Conservation (phyloP, 2,329 filamentous ascomycete genomes). For the Hansfordia pulvinata region DNA sequence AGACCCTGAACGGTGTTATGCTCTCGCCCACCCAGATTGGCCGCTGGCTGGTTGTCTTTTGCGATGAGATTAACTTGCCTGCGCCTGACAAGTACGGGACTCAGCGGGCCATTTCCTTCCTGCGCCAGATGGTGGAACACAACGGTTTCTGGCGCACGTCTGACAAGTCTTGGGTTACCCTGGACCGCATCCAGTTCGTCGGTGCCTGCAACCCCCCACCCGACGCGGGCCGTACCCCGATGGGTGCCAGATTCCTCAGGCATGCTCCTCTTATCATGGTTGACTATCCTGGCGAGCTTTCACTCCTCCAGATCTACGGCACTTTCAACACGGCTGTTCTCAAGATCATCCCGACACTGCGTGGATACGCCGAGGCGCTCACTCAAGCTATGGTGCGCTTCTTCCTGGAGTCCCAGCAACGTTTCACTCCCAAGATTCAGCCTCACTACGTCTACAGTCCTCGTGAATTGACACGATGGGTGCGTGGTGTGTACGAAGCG, state of each 20-base stretch:
- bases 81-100: constrained; percentile 96
- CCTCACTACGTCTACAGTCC: constrained; percentile 99
- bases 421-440: constrained; percentile 92
- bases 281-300: constrained; percentile 92
- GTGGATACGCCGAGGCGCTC: constrained; percentile 85
- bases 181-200: constrained; percentile 97
- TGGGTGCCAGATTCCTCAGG: constrained; percentile 85
- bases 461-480: constrained; percentile 95
- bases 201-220: constrained; percentile 97
- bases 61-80: constrained; percentile 97
- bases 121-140: constrained; percentile 94
- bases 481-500: constrained; percentile 92
- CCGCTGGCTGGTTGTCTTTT: constrained; percentile 96
- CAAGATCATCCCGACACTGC: constrained; percentile 90
- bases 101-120: constrained; percentile 91
- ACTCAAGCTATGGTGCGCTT: constrained; percentile 97
- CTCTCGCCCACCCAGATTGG: constrained; percentile 94
- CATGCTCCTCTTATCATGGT: constrained; percentile 99
- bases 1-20: constrained; percentile 90
- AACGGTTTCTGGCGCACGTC: constrained; percentile 98
- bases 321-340: constrained; percentile 94
- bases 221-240: constrained; percentile 87
- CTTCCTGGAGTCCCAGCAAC: constrained; percentile 85
- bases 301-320: constrained; percentile 92
- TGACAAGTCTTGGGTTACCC: constrained; percentile 94